Conservation (phyloP, 768 basidiomycete genomes). For the Mycena capillaripes region DNA sequence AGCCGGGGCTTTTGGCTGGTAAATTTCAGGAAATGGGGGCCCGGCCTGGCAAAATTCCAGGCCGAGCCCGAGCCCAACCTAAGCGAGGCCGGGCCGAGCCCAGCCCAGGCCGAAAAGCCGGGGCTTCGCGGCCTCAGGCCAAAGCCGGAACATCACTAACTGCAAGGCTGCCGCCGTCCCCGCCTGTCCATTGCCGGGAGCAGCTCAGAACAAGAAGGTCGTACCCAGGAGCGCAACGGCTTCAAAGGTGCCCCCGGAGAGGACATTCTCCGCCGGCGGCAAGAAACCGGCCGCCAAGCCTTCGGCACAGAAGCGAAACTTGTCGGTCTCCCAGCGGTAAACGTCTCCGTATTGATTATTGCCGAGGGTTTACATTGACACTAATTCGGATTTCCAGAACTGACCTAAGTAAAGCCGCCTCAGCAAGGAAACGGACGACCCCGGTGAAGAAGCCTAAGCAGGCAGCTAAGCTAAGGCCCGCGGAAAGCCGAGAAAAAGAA, state of each 20-base stretch:
- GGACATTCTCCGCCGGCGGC: neutral
- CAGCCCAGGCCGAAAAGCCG: too few species aligned
- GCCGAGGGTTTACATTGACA: too few species aligned
- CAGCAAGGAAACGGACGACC: neutral
- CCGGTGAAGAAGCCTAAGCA: constrained; percentile 6
- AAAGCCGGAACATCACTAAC: neutral
- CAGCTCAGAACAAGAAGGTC: constrained; percentile 6
- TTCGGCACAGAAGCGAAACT: neutral
- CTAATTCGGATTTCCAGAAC: neutral
- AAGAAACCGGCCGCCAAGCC: neutral
- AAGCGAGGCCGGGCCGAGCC: too few species aligned
- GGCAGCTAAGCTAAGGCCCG: constrained; percentile 2
- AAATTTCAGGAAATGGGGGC: too few species aligned
- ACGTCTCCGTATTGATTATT: neutral
- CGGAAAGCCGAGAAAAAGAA: constrained; percentile 13
- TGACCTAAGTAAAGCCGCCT: constrained; percentile 1
- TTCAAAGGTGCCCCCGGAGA: neutral
- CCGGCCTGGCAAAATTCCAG: too few species aligned
- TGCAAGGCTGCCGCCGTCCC: neutral
- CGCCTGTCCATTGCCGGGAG: constrained; percentile 3
- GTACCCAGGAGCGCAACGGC: neutral
- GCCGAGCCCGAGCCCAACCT: too few species aligned
- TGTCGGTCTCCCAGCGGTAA: too few species aligned
- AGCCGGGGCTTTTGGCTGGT: too few species aligned
- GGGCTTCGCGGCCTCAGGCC: too few species aligned